These are phyloP conservation scores for Thalassiosira livingstoniorum DNA, from an alignment of 352 stramenopile genomes.

Conservation along the genomic window DNA sequence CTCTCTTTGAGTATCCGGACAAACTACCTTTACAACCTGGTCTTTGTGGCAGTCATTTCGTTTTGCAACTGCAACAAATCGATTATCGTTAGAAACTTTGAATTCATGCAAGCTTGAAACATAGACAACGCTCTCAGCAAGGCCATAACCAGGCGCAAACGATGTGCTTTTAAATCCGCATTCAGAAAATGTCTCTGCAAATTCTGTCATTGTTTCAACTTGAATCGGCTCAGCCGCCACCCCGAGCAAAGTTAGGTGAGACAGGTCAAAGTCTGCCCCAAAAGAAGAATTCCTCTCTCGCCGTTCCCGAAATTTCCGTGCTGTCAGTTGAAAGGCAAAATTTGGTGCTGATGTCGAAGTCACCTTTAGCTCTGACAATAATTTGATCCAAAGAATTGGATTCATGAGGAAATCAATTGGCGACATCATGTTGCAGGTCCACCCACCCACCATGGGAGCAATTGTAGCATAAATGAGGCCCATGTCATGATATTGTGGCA, in stretches of 20 bases:
- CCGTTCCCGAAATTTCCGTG: slow-evolving; percentile 89
- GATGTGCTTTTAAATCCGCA: slow-evolving; percentile 86
- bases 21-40: slow-evolving; percentile 93
- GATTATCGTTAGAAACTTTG: no score
- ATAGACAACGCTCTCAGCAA: slow-evolving; percentile 99
- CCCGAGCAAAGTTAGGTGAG: slow-evolving; percentile 94
- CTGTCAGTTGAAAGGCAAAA: slow-evolving; percentile 97
- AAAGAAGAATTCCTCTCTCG: not conserved
- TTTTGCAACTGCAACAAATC: slow-evolving; percentile 57
- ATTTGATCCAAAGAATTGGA: slow-evolving; percentile 94
- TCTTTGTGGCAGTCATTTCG: slow-evolving; percentile 60
- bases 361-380: slow-evolving; percentile 84
- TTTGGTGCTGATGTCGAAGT: slow-evolving; percentile 99
- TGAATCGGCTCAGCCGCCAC: slow-evolving; percentile 98
- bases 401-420: slow-evolving; percentile 97
- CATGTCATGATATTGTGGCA: slow-evolving; percentile 99
- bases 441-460: slow-evolving; percentile 89
- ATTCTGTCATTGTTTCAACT: slow-evolving; percentile 76
- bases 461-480: slow-evolving; percentile 96
- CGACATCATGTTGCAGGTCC: slow-evolving; percentile 96
- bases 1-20: slow-evolving; percentile 80
- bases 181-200: slow-evolving; percentile 87
- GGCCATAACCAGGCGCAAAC: slow-evolving; percentile 96
- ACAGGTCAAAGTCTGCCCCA: slow-evolving; percentile 85
- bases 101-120: slow-evolving; percentile 94